phyloP scores from a whole-genome alignment of 768 basidiomycete species.

The Phanerochaete sordida region DNA sequence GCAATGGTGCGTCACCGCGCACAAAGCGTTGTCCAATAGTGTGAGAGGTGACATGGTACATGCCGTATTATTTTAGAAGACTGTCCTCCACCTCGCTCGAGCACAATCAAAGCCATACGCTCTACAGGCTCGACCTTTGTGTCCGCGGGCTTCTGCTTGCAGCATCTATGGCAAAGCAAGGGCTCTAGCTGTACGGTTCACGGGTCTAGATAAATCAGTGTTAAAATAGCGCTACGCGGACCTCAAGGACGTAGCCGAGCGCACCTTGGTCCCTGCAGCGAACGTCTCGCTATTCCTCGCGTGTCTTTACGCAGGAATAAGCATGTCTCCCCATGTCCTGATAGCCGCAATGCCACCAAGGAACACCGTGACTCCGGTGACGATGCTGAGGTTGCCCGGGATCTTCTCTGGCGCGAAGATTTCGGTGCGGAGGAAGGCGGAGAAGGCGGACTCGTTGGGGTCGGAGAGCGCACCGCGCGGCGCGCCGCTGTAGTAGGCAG shows the following conservation, averaged over 20 bases:
- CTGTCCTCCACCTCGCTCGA: no score
- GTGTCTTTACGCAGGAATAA: constrained; percentile 57
- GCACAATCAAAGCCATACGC: no score
- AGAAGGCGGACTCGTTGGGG: constrained; percentile 62
- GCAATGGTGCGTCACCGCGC: no score
- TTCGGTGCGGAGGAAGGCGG: constrained; percentile 53
- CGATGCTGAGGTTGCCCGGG: constrained; percentile 68
- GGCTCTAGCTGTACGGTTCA: no score
- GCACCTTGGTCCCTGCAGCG: neutral
- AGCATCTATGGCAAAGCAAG: no score
- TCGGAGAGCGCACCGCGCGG: constrained; percentile 42
- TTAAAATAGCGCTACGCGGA: neutral
- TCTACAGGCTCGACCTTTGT: no score
- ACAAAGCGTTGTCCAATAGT: no score
- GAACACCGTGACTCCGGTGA: constrained; percentile 64
- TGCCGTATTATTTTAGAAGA: no score
- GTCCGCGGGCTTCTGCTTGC: no score
- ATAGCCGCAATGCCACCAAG: constrained; percentile 65
- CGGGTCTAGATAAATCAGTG: no score
- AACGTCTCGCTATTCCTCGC: no score
- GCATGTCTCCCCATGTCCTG: constrained; percentile 74
- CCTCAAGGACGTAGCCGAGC: neutral
- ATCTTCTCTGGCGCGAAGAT: constrained; percentile 71
- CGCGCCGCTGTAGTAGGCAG: constrained; percentile 49
- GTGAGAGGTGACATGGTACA: no score